These are phyloP conservation scores for Prillingera fragicola DNA, from an alignment of 1,284 basidiomycete species.

Conservation along the genomic window DNA sequence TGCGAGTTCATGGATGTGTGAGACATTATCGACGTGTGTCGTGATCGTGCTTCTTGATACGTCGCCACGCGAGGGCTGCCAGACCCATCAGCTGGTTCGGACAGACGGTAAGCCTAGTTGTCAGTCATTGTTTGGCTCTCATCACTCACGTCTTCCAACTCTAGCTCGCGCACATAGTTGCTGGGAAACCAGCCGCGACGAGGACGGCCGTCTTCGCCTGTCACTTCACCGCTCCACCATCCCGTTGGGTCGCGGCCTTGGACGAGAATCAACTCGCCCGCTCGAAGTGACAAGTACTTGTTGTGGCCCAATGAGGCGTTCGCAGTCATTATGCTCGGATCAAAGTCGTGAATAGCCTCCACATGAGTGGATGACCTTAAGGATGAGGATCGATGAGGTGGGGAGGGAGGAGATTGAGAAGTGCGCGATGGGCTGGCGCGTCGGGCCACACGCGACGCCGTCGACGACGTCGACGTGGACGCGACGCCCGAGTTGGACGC, in stretches of 20 bases:
- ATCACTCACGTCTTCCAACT: conserved; percentile 26
- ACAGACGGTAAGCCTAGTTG: background rate
- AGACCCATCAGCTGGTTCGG: background rate
- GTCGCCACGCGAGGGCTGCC: conserved; percentile 12
- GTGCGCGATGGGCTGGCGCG: no score
- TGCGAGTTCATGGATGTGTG: conserved; percentile 11
- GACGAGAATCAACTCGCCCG: conserved; percentile 86
- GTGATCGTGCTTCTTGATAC: conserved; percentile 6
- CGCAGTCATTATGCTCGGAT: conserved; percentile 53
- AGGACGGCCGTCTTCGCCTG: conserved; percentile 16
- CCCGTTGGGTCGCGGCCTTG: conserved; percentile 80
- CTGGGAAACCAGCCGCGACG: conserved; percentile 98
- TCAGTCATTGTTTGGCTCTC: no score
- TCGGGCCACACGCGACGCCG: no score
- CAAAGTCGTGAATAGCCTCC: conserved; percentile 80
- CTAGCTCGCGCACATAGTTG: conserved; percentile 50
- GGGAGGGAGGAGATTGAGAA: no score
- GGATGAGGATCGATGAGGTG: background rate
- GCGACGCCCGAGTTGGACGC: no score
- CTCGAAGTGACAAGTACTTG: conserved; percentile 80
- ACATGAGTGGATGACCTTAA: conserved; percentile 48
- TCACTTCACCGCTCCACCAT: conserved; percentile 97
- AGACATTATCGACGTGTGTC: conserved; percentile 12
- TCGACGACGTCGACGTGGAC: no score
- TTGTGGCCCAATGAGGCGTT: conserved; percentile 52